Evolutionary conservation across 1,139 yeast genomes (phyloP).

Genomic region (Suhomyces panamericanus): DNA sequence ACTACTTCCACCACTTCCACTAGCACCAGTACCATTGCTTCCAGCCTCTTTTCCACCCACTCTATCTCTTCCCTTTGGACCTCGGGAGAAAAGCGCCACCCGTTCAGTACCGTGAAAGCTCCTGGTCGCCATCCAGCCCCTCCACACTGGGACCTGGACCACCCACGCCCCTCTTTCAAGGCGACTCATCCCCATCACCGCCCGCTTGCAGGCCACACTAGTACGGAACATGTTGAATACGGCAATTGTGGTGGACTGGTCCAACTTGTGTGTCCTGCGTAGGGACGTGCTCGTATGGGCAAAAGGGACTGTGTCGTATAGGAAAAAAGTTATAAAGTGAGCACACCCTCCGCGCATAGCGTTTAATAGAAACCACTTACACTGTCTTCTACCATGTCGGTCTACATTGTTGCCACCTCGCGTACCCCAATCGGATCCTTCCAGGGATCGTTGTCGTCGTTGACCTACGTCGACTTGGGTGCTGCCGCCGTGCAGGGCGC

Average conservation of each 20-base stretch:
- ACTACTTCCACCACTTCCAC: neutral
- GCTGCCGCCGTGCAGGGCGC: slow-evolving; percentile 91
- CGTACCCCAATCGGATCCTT: slow-evolving; percentile 97
- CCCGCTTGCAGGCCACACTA: no score
- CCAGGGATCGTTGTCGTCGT: slow-evolving; percentile 77
- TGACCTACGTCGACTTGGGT: slow-evolving; percentile 82
- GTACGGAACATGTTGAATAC: neutral
- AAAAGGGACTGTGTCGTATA: slow-evolving; percentile 3
- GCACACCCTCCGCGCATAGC: neutral
- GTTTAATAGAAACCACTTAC: slow-evolving; percentile 3
- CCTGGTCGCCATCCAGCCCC: neutral
- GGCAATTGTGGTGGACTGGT: neutral
- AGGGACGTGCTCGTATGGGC: slow-evolving; percentile 1
- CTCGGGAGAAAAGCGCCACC: neutral
- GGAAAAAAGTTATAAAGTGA: slow-evolving; percentile 5
- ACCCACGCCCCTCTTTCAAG: no score
- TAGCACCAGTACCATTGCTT: neutral
- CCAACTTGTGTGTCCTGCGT: neutral
- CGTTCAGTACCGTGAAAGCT: neutral
- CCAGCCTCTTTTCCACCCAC: no score
- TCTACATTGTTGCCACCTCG: slow-evolving; percentile 85
- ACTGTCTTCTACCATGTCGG: slow-evolving; percentile 33
- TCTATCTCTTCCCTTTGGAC: neutral
- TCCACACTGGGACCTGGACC: no score
- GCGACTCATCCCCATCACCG: no score